Percentiles rank a stretch among this genome's conserved stretches.
Evolutionary conservation across 345 rosid genomes (phyloP).

Genomic region (Aquilaria sinensis): DNA sequence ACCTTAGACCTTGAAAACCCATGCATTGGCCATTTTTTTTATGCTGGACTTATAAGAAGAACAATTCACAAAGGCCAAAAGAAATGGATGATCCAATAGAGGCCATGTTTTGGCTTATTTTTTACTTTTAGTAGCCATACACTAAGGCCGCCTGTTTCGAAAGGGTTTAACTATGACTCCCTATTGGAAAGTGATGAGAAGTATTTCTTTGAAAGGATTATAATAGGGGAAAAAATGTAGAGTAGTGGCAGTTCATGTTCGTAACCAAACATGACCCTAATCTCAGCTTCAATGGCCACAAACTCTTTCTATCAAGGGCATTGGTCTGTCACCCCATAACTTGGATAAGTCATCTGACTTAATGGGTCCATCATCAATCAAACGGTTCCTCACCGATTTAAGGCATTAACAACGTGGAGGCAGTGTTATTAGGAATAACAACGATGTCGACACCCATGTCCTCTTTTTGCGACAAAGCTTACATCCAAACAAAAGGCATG

Average conservation of each 20-base stretch:
- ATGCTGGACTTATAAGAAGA: conserved; percentile 69
- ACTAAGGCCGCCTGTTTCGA: conserved; percentile 5
- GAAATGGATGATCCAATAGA: conserved; percentile 41
- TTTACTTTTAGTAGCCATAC: conserved; percentile 4
- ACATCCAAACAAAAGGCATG: no score
- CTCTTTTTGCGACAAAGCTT: no score
- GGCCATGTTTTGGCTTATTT: conserved; percentile 28
- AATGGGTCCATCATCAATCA: conserved; percentile 24
- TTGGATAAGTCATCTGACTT: conserved; percentile 25
- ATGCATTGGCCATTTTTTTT: conserved; percentile 11
- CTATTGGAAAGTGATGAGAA: conserved; percentile 45
- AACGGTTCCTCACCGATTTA: conserved; percentile 52
- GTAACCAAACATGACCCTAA: conserved; percentile 15
- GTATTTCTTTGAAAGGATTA: conserved; percentile 48
- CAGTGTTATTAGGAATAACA: conserved; percentile 11
- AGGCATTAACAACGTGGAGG: conserved; percentile 12
- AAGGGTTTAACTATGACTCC: conserved; percentile 23
- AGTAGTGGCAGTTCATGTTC: conserved; percentile 14
- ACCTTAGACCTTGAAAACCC: no score
- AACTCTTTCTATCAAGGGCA: conserved; percentile 5
- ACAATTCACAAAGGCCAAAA: conserved; percentile 44
- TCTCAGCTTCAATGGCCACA: conserved; percentile 16
- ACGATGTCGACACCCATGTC: neutral
- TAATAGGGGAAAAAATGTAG: conserved; percentile 19
- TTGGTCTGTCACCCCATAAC: conserved; percentile 20